A percentile compares a stretch with the other conserved stretches of the same genome.
Evolutionary conservation across 805 yeast species (phyloP).

Genomic region (Alloascoidea hylecoeti): DNA sequence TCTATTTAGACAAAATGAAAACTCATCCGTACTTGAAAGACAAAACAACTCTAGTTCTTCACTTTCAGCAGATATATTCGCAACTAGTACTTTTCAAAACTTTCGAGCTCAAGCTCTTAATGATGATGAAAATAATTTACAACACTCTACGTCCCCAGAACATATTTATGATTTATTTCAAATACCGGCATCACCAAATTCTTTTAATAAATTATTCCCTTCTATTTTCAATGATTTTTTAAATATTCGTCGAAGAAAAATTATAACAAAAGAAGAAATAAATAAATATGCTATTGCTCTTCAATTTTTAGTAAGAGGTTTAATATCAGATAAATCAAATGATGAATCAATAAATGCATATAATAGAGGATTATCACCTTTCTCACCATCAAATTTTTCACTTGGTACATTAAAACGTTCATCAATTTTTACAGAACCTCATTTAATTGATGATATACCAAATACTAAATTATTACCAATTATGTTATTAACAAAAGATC

Average conservation of each 20-base stretch:
- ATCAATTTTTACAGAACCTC: not conserved
- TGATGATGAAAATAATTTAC: too few relatives aligned
- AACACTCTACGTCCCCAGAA: too few relatives aligned
- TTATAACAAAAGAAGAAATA: not conserved
- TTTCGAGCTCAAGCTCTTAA: too few relatives aligned
- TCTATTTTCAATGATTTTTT: conserved; percentile 1
- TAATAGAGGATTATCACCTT: not conserved
- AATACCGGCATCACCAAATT: not conserved
- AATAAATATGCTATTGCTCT: conserved; percentile 1
- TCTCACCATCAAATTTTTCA: not conserved
- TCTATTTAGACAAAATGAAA: too few relatives aligned
- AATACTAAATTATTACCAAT: not conserved
- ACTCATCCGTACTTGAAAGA: too few relatives aligned
- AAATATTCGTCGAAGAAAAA: too few relatives aligned
- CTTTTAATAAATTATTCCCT: not conserved
- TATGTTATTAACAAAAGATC: not conserved
- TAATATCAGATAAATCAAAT: not conserved
- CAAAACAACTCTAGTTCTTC: too few relatives aligned
- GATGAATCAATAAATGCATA: not conserved
- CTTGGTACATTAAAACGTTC: not conserved
- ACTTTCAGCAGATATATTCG: too few relatives aligned
- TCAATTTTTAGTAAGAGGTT: not conserved
- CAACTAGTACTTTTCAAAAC: too few relatives aligned
- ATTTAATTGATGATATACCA: too few relatives aligned
- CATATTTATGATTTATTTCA: too few relatives aligned